These are phyloP conservation scores for Solanum okadae DNA, from an alignment of 257 asterid genomes.

Conservation along the genomic window DNA sequence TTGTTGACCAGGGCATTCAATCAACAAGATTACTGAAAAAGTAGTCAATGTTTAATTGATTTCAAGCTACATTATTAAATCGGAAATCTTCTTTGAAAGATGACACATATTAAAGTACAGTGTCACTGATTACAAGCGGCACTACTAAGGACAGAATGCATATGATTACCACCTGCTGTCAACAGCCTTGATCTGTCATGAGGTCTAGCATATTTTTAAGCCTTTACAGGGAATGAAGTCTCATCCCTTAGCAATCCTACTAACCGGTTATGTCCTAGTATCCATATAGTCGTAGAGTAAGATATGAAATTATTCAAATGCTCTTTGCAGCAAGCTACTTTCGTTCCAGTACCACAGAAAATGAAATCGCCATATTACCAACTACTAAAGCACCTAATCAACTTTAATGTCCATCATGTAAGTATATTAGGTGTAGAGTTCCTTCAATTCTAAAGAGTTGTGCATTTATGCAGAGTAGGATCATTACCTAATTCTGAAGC, in stretches of 20 bases:
- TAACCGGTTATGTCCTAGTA: background rate
- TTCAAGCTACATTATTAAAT: background rate
- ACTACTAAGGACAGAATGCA: background rate
- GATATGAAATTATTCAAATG: background rate
- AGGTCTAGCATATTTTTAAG: background rate
- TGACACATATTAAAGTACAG: background rate
- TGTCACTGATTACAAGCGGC: background rate
- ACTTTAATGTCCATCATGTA: background rate
- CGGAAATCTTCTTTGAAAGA: background rate
- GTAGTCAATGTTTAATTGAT: background rate
- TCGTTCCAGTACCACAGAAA: background rate
- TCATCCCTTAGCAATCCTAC: background rate
- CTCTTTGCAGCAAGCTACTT: background rate
- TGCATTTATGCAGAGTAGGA: background rate
- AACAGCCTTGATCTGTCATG: background rate
- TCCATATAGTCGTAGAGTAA: background rate
- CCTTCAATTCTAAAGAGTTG: background rate
- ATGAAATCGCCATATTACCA: background rate
- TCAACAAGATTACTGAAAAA: background rate
- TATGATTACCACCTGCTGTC: background rate
- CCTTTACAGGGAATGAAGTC: background rate
- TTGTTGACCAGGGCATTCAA: background rate
- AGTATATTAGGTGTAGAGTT: background rate
- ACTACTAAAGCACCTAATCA: background rate
- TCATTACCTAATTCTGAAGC: slow-evolving; percentile 4